Conservation (phyloP, 2,329 filamentous ascomycete species). For the Curvularia sp. region DNA sequence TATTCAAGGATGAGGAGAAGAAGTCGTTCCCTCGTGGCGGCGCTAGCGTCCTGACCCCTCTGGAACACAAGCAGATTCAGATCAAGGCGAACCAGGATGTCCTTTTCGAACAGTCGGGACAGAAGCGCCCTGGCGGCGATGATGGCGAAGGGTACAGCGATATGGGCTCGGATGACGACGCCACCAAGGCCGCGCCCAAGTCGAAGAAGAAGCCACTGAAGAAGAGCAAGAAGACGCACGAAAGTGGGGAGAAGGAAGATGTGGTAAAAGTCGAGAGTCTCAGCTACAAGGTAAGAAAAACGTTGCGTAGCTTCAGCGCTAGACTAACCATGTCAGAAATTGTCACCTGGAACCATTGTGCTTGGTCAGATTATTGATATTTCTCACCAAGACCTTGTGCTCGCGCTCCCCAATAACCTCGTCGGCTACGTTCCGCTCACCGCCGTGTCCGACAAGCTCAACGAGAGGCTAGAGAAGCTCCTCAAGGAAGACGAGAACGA, state of each 20-base stretch:
- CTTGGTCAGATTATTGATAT: constrained; percentile 87
- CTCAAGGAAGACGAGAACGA: constrained; percentile 68
- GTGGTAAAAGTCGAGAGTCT: constrained; percentile 80
- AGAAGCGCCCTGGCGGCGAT: constrained; percentile 61
- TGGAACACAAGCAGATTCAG: constrained; percentile 96
- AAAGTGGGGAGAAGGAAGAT: constrained; percentile 53
- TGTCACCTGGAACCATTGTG: constrained; percentile 84
- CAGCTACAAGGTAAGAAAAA: constrained; percentile 78
- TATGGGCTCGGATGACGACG: constrained; percentile 51
- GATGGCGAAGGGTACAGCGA: constrained; percentile 55
- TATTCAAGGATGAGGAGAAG: constrained; percentile 78
- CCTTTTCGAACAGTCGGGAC: constrained; percentile 78
- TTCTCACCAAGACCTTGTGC: constrained; percentile 76
- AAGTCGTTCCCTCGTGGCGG: constrained; percentile 91
- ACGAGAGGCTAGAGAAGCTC: constrained; percentile 72
- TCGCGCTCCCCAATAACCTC: constrained; percentile 92
- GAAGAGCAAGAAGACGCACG: constrained; percentile 51
- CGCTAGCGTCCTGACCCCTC: constrained; percentile 84
- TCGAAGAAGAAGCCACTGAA: constrained; percentile 62
- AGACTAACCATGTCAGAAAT: constrained; percentile 62
- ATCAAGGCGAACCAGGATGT: constrained; percentile 92
- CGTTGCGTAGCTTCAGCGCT: constrained; percentile 2
- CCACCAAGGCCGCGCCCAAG: constrained; percentile 50
- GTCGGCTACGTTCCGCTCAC: constrained; percentile 88
- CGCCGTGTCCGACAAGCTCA: constrained; percentile 84